Evolutionary conservation across 192 early-diverging fungal genomes (phyloP).

Genomic region (Umbelopsis sp.): DNA sequence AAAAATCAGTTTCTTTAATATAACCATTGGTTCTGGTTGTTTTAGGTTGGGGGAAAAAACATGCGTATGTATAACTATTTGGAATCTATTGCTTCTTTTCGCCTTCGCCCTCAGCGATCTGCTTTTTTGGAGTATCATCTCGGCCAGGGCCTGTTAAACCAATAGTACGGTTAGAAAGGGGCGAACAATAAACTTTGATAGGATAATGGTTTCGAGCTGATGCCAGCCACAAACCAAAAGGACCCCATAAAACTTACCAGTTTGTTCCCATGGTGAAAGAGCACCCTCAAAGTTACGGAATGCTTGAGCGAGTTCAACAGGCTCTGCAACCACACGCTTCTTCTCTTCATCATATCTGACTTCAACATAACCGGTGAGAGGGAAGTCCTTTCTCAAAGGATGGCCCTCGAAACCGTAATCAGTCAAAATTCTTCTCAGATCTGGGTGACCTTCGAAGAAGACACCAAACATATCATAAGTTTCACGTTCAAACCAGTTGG

Average conservation of each 20-base stretch:
- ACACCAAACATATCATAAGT: constrained; percentile 99
- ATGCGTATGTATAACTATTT: constrained; percentile 12
- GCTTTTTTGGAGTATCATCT: constrained; percentile 42
- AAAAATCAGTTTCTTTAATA: neutral
- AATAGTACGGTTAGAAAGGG: neutral
- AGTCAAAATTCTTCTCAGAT: constrained; percentile 94
- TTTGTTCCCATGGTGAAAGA: constrained; percentile 93
- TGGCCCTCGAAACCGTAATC: constrained; percentile 99
- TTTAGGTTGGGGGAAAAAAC: constrained; percentile 2
- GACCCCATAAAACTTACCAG: constrained; percentile 46
- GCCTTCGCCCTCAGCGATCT: constrained; percentile 21
- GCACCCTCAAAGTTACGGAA: constrained; percentile 95
- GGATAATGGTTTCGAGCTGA: neutral
- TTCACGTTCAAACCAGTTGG: constrained; percentile 99
- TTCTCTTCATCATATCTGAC: constrained; percentile 98
- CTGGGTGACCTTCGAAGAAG: constrained; percentile 94
- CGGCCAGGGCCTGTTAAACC: constrained; percentile 41
- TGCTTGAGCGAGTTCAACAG: constrained; percentile 93
- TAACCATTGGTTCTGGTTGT: constrained; percentile 8
- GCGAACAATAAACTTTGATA: neutral
- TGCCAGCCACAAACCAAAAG: neutral
- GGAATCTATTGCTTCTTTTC: constrained; percentile 31
- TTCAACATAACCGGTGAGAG: constrained; percentile 98
- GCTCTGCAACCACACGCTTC: constrained; percentile 96
- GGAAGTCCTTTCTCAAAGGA: constrained; percentile 97